Conservation (phyloP, 371 early-diverging fungal genomes). For the Encephalitozoon cuniculi region DNA sequence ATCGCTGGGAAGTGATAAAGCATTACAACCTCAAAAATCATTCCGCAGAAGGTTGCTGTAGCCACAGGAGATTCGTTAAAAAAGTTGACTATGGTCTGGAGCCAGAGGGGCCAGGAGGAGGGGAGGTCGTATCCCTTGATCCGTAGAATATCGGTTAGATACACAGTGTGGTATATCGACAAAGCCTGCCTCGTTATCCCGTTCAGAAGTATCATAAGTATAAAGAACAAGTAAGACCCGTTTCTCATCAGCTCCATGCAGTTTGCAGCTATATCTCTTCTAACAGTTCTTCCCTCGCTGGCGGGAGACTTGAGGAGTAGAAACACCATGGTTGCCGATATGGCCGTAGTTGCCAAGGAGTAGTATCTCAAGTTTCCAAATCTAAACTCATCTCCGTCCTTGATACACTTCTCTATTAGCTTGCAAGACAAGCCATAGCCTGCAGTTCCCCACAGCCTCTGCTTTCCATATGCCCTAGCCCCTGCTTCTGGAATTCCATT, state of each 20-base stretch:
- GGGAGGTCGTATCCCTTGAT: slow-evolving; percentile 49
- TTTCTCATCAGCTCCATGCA: slow-evolving; percentile 48
- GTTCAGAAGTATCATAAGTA: slow-evolving; percentile 61
- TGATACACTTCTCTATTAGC: slow-evolving; percentile 39
- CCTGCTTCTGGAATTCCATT: slow-evolving; percentile 46
- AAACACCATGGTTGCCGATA: slow-evolving; percentile 25
- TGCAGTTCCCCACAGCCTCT: slow-evolving; percentile 60
- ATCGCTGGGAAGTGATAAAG: slow-evolving; percentile 55
- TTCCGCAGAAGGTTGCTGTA: slow-evolving; percentile 58
- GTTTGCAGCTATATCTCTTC: slow-evolving; percentile 28
- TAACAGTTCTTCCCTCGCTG: neutral
- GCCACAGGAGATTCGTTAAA: slow-evolving; percentile 54
- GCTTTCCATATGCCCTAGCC: slow-evolving; percentile 59
- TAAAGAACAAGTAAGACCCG: slow-evolving; percentile 59
- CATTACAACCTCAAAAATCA: slow-evolving; percentile 58
- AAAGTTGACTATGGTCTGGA: slow-evolving; percentile 19
- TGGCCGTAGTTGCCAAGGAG: slow-evolving; percentile 24
- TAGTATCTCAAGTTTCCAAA: slow-evolving; percentile 51
- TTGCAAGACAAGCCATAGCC: slow-evolving; percentile 54
- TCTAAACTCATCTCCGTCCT: slow-evolving; percentile 9
- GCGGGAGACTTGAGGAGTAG: slow-evolving; percentile 30
- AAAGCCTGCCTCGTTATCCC: slow-evolving; percentile 60
- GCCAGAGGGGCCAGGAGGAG: slow-evolving; percentile 21
- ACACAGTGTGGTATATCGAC: slow-evolving; percentile 57
- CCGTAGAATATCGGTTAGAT: slow-evolving; percentile 52